Base-by-base conservation (phyloP, 805 yeast genomes). In the Starmerella cellae region DNA sequence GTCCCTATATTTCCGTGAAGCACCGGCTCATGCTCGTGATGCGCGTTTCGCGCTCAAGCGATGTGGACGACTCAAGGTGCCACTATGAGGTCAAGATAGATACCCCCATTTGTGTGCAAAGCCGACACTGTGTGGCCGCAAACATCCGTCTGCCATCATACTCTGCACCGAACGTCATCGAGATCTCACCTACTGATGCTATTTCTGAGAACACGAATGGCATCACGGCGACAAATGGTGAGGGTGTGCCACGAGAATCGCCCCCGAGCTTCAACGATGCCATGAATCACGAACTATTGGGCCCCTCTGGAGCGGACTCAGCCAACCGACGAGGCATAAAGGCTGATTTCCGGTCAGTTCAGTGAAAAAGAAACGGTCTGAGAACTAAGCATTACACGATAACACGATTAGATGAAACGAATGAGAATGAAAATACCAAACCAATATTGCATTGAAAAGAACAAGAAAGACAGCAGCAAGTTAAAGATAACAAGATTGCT, bases 61-160 rank as follows among this genome's bases (percentile, higher is more conserved):
- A 39, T 14, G 33, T 38, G 33, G 35, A 38, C 35, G 17, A 37
- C 19, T 19, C 45, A 35, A 45, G 56, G 21, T 41, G 41, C 33
- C 51, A 45, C 37, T 53, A 47, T 35, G 57, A 53, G 37, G 52
- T 54, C 40, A 54, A 54, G 38, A 46, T 54, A 35, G 55, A 52
- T 34, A 54, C 58, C 24, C 55, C 54, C 2, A 38, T 54, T 20
- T 29, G 38, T n/a, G 41, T 54, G 5, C 49, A 43, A 30, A 52
- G 59, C 28, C 44, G 53, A 32, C 49, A 47, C 43, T 60, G 63
- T 41, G 50, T 49, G 17, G 45, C 43, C 20, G 61, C 54, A 10
- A 59, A 47, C 44, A 53, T 57, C 27, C 54, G 50, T 21, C 51
- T 60, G 35, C 63, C 63, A 8, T 39, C 43, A 26, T 60, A 59